phyloP scores from a whole-genome alignment of 176 grass and related monocot species.

The Stipa capillata region DNA sequence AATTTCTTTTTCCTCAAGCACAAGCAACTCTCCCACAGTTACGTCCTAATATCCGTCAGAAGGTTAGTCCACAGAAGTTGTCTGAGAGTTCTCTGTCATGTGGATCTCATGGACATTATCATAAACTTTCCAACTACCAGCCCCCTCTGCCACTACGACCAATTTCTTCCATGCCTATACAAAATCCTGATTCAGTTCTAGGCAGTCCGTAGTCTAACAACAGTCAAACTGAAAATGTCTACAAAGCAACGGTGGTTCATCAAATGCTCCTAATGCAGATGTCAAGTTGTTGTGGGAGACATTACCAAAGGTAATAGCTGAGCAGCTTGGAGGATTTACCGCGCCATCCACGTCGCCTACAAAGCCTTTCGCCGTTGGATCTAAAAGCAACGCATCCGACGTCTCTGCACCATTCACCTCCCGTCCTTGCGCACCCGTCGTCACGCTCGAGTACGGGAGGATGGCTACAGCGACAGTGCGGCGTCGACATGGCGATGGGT shows the following conservation, averaged over 20 bases:
- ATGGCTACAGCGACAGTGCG: too few species aligned
- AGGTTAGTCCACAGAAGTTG: slow-evolving; percentile 28
- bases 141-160: slow-evolving; percentile 87
- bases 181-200: slow-evolving; percentile 50
- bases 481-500: too few species aligned
- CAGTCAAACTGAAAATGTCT: slow-evolving; percentile 70
- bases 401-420: too few species aligned
- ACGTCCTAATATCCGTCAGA: slow-evolving; percentile 29
- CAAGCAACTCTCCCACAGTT: slow-evolving; percentile 29
- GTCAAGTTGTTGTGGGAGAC: slow-evolving; percentile 67
- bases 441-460: too few species aligned
- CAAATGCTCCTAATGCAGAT: slow-evolving; percentile 54
- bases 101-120: slow-evolving; percentile 40
- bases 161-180: slow-evolving; percentile 30
- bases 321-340: too few species aligned
- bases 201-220: too few species aligned
- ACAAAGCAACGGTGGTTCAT: slow-evolving; percentile 30
- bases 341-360: too few species aligned
- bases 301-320: too few species aligned
- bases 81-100: slow-evolving; percentile 33
- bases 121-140: slow-evolving; percentile 47
- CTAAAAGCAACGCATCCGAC: too few species aligned
- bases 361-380: too few species aligned
- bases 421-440: too few species aligned
- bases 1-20: slow-evolving; percentile 76